A percentile compares a stretch with the other conserved stretches of the same genome.
These are phyloP conservation scores for Populus hybrid DNA, from an alignment of 441 rosid species.

Conservation along the genomic window DNA sequence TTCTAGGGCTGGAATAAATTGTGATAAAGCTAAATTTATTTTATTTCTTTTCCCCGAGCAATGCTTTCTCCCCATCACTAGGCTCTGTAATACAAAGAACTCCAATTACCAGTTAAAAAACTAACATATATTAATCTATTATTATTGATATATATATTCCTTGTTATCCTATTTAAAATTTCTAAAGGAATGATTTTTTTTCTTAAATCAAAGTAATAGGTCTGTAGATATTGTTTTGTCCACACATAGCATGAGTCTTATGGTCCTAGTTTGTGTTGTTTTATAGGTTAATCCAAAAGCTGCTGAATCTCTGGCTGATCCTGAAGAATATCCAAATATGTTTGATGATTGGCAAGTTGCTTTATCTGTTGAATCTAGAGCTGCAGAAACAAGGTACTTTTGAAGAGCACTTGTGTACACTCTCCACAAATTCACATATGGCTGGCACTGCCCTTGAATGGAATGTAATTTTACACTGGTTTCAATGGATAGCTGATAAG, in stretches of 20 bases:
- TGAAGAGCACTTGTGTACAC: neutral
- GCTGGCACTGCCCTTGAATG: neutral
- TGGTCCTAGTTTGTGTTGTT: constrained; percentile 13
- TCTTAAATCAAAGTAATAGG: neutral
- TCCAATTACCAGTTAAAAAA: too few relatives aligned
- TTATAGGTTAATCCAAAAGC: constrained; percentile 92
- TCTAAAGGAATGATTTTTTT: too few relatives aligned
- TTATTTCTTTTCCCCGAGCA: neutral
- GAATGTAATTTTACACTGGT: neutral
- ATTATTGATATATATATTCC: neutral
- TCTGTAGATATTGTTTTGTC: neutral
- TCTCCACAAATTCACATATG: neutral
- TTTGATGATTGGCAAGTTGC: constrained; percentile 98
- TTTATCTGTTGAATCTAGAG: constrained; percentile 69
- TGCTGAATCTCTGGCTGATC: constrained; percentile 98
- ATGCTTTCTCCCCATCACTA: neutral
- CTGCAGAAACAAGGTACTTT: constrained; percentile 68
- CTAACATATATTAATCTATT: neutral
- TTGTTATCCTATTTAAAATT: neutral
- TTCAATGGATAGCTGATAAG: neutral
- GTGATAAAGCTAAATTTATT: neutral
- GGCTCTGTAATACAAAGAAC: neutral
- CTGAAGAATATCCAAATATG: constrained; percentile 90
- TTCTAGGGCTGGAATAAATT: neutral
- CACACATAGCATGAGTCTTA: neutral